Base-by-base conservation (phyloP, 2,329 filamentous ascomycete genomes). In the Zopfia rhizophila region DNA sequence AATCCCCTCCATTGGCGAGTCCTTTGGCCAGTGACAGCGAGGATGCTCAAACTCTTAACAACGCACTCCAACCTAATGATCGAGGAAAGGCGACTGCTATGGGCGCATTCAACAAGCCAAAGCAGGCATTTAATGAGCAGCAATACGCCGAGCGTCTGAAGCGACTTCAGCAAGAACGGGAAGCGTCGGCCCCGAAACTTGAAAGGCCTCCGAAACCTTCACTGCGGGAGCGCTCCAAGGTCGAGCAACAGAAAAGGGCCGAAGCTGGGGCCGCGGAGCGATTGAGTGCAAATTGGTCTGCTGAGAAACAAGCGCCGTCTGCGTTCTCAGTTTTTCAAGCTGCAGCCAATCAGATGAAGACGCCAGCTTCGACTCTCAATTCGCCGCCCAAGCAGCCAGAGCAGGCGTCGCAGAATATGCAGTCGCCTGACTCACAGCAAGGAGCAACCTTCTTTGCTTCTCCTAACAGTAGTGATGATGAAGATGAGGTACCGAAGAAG, bases 91-190 rank as follows among this genome's bases (percentile, higher is more conserved):
- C 90, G 4, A 95, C 90, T 0, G 88, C 90, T 1, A 77, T 86
- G 71, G 84, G 85, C 21, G 76, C 84, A 0, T 88, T 88, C 69
- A 88, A 88, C 55, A 91, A 91, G 64, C 89, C 91, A 1, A 74
- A 77, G 2, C 83, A 87, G 38, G 82, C 85, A 6, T 96, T 94
- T 58, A 90, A 96, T 61, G 92, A 97, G 63, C 84, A 87, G 14
- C 89, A 90, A 62, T 97, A 90, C 61, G 83, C 89, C 4, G 88
- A 95, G 64, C 84, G 91, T 31, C 89, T 96, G 63, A 76, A 89
- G 35, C 89, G 91, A 66, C 83, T 96, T 68, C 89, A 93, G 53
- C 83, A 89, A 61, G 89, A 86, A 19, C 82, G 87, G 18, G 87
- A 88, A 44, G 84, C 83, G 0, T 83, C 87, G 23, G 70, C 75